phyloP scores from a whole-genome alignment of 140 eudicot genomes.

The Ambrosia hybrid region DNA sequence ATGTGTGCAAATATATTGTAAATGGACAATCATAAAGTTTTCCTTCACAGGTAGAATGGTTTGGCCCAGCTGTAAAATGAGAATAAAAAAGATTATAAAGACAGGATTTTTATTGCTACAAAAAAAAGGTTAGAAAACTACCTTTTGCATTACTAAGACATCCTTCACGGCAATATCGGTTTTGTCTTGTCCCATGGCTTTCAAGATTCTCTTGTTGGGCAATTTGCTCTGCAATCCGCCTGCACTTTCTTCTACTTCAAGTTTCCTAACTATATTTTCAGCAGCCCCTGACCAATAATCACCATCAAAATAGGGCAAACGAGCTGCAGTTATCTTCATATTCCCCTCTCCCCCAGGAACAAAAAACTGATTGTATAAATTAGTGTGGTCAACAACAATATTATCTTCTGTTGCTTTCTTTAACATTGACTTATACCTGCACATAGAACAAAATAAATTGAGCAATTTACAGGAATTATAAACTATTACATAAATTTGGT shows the following conservation, averaged over 20 bases:
- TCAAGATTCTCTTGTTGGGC: slow-evolving; percentile 57
- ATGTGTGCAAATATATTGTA: slow-evolving; percentile 56
- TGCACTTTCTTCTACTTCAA: slow-evolving; percentile 49
- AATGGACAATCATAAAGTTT: slow-evolving; percentile 62
- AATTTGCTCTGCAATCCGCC: slow-evolving; percentile 50
- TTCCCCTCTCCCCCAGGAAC: slow-evolving; percentile 46
- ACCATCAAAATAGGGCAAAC: slow-evolving; percentile 91
- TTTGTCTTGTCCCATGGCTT: slow-evolving; percentile 77
- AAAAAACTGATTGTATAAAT: slow-evolving; percentile 63
- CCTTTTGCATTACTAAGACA: slow-evolving; percentile 78
- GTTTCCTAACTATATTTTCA: slow-evolving; percentile 46
- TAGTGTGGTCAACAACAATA: slow-evolving; percentile 60
- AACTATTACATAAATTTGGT: background rate
- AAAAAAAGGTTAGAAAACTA: slow-evolving; percentile 19
- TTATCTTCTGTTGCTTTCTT: slow-evolving; percentile 59
- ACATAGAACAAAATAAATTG: background rate
- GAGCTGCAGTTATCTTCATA: slow-evolving; percentile 70
- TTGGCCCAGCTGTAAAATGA: slow-evolving; percentile 63
- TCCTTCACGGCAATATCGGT: slow-evolving; percentile 57
- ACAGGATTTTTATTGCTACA: background rate
- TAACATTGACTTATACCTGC: slow-evolving; percentile 79
- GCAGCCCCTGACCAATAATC: slow-evolving; percentile 79
- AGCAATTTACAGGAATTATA: background rate
- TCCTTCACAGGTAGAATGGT: slow-evolving; percentile 59
- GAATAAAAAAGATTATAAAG: slow-evolving; percentile 8